Base-by-base conservation (phyloP, 163 green algal species). In the Chloromonas sp. region DNA sequence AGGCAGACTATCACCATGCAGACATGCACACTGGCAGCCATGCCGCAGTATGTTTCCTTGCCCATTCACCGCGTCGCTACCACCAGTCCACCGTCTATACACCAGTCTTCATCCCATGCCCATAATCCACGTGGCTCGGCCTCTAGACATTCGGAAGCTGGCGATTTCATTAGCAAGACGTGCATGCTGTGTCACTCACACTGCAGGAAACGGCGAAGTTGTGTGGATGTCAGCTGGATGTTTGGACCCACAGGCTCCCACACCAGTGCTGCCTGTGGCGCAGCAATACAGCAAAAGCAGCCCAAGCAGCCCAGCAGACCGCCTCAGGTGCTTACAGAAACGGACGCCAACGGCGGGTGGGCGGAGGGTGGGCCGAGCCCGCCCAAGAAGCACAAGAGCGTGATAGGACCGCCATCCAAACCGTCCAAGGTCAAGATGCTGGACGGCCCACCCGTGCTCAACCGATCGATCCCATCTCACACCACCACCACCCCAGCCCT, bases 381-480 rank as follows among this genome's bases (percentile, higher is more conserved):
- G 36, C 36, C 36, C 36, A 36, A 36, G 36, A 74, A 74, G 5
- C 66, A 74, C 66, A 74, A 11, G 5, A 74, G 66, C 66, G 5
- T 36, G 36, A 36, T 36, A 36, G 66, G 66, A 74, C 66, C 66
- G 5, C 11, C 66, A 74, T 5, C 5, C 66, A 74, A 74, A 11
- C 66, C 66, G 66, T 74, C 66, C 66, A 74, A 74, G 66, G 66
- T 74, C 66, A 74, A 74, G 66, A 74, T 74, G 66, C 66, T 74
- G 66, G 66, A 74, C 66, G 66, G 66, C 66, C 66, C 66, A 74
- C 5, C 11, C 66, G 66, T 74, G 5, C 5, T 11, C 66, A 74
- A 74, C 66, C 66, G 66, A 74, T 15, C 66, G 66, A 11, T 11
- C 5, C 11, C 66, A 74, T 5, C 66, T 15, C 5, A 5, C 66